phyloP scores from a whole-genome alignment of 495 filamentous ascomycete species.

The Chaetomium cochliodes region DNA sequence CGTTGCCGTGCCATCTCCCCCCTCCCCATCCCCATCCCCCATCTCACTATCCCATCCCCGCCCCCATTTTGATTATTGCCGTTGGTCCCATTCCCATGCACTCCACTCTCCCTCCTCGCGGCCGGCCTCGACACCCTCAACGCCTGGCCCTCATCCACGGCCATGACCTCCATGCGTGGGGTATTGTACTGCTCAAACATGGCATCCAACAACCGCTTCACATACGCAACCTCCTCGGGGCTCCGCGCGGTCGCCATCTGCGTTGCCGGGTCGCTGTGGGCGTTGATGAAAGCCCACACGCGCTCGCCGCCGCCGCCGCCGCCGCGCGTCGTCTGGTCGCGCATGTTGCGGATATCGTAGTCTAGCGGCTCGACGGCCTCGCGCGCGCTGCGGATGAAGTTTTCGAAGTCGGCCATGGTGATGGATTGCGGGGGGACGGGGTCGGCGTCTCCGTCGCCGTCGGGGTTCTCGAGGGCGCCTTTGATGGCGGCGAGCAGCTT shows the following conservation, averaged over 20 bases:
- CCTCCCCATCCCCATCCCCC: slow-evolving; percentile 42
- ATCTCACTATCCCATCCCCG: slow-evolving; percentile 37
- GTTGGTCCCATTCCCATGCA: slow-evolving; percentile 33
- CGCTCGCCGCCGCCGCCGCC: slow-evolving; percentile 47
- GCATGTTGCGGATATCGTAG: slow-evolving; percentile 74
- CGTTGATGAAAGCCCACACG: slow-evolving; percentile 81
- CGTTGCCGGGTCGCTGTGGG: slow-evolving; percentile 74
- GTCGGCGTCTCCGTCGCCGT: slow-evolving; percentile 4
- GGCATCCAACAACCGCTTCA: slow-evolving; percentile 82
- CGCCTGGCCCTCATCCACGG: slow-evolving; percentile 73
- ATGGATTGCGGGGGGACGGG: slow-evolving; percentile 53
- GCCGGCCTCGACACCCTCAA: slow-evolving; percentile 56
- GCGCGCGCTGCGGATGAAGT: slow-evolving; percentile 69
- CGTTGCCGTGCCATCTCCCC: slow-evolving; percentile 13
- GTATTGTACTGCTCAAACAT: slow-evolving; percentile 92
- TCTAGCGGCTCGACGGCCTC: slow-evolving; percentile 74
- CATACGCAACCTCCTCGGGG: slow-evolving; percentile 83
- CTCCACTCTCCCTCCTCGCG: slow-evolving; percentile 39
- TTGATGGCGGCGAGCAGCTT: slow-evolving; percentile 75
- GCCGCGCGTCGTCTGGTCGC: slow-evolving; percentile 65
- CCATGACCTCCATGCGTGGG: slow-evolving; percentile 71
- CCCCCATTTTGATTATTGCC: slow-evolving; percentile 33
- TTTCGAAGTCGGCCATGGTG: slow-evolving; percentile 63
- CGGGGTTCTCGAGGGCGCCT: slow-evolving; percentile 40
- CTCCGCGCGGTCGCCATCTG: slow-evolving; percentile 81